Evolutionary conservation across 345 rosid species (phyloP).

Genomic region (Dimocarpus longan): DNA sequence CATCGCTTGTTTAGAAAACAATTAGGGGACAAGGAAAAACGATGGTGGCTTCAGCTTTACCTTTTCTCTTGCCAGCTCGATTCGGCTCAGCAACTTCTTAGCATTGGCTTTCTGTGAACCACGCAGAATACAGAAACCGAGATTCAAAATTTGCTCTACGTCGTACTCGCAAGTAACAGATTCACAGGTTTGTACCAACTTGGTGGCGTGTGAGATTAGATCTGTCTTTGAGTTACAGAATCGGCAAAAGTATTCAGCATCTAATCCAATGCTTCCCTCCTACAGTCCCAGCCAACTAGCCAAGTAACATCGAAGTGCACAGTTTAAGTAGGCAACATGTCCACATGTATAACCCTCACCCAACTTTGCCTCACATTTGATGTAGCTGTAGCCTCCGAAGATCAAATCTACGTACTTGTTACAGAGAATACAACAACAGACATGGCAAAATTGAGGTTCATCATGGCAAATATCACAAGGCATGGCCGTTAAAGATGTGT

Average conservation of each 20-base stretch:
- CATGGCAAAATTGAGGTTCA: slow-evolving; percentile 70
- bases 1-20: not conserved
- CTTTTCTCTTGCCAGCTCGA: slow-evolving; percentile 58
- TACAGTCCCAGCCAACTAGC: slow-evolving; percentile 93
- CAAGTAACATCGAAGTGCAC: slow-evolving; percentile 80
- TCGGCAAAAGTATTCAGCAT: slow-evolving; percentile 83
- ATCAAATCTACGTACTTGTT: slow-evolving; percentile 51
- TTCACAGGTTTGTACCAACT: slow-evolving; percentile 55
- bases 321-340: slow-evolving; percentile 79
- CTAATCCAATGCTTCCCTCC: slow-evolving; percentile 88
- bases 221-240: slow-evolving; percentile 73
- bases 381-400: slow-evolving; percentile 60
- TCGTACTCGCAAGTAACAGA: slow-evolving; percentile 51
- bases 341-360: slow-evolving; percentile 59
- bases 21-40: no score
- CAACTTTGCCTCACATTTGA: slow-evolving; percentile 70
- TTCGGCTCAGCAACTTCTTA: slow-evolving; percentile 44
- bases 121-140: slow-evolving; percentile 60
- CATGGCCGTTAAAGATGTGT: slow-evolving; percentile 35
- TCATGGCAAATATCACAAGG: slow-evolving; percentile 82
- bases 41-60: slow-evolving; percentile 36
- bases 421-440: slow-evolving; percentile 89
- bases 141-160: slow-evolving; percentile 56
- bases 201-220: slow-evolving; percentile 63
- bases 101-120: slow-evolving; percentile 60